Percentiles rank a stretch among this genome's conserved stretches.
Conservation (phyloP, 2,329 filamentous ascomycete genomes). For the Colletotrichum sp. region DNA sequence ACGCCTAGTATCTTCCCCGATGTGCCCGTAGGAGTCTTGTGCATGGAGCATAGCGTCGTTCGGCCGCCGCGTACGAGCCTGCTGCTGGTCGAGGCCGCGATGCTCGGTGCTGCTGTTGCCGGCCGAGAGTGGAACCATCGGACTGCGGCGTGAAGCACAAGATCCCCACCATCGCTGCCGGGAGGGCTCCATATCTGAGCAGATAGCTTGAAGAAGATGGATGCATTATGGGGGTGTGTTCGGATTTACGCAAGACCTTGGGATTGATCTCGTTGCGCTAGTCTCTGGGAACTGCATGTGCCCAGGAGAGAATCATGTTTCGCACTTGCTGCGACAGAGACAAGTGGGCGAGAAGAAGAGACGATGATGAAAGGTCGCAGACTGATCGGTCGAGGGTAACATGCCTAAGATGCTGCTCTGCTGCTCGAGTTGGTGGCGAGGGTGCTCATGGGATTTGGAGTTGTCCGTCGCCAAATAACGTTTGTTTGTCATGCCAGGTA, state of each 20-base stretch:
- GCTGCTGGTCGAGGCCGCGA: background rate
- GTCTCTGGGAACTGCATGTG: background rate
- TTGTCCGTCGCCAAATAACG: slow-evolving; percentile 5
- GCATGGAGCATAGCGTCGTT: background rate
- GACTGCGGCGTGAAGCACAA: background rate
- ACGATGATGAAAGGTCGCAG: background rate
- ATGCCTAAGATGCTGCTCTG: background rate
- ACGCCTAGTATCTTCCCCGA: background rate
- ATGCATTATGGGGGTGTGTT: background rate
- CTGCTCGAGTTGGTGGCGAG: background rate
- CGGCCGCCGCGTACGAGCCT: background rate
- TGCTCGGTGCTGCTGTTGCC: background rate
- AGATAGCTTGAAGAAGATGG: background rate
- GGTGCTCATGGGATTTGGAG: background rate
- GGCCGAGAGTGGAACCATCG: background rate
- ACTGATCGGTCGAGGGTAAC: background rate
- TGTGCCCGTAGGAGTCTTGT: background rate
- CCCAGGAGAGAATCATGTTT: background rate
- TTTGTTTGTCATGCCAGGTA: slow-evolving; percentile 14
- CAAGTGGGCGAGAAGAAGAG: background rate
- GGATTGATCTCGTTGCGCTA: background rate
- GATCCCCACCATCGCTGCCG: slow-evolving; percentile 1
- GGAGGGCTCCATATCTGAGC: background rate
- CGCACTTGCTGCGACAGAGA: background rate
- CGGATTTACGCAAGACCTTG: background rate